Evolutionary conservation across 192 early-diverging fungal genomes (phyloP).

Genomic region (Podila minutissima): DNA sequence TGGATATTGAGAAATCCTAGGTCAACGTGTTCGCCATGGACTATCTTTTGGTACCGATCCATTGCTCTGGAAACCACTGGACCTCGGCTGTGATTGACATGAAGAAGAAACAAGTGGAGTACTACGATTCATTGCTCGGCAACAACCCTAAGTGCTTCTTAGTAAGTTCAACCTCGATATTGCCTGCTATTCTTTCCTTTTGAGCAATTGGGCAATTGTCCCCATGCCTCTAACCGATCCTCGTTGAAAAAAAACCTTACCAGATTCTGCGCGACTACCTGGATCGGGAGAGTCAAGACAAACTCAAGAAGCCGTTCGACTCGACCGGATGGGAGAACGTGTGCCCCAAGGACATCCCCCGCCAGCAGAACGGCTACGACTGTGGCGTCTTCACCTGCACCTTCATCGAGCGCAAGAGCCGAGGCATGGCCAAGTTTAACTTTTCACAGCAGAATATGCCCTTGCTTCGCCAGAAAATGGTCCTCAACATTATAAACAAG

Average conservation of each 20-base stretch:
- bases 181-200: background rate
- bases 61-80: conserved; percentile 68
- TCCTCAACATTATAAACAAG: conserved; percentile 74
- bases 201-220: no score
- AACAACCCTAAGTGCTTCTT: conserved; percentile 63
- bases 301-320: conserved; percentile 71
- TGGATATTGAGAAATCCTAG: background rate
- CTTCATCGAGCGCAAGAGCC: conserved; percentile 81
- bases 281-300: conserved; percentile 76
- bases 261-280: conserved; percentile 76
- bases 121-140: conserved; percentile 87
- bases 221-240: no score
- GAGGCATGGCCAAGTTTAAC: conserved; percentile 66
- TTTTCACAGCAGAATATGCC: conserved; percentile 83
- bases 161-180: conserved; percentile 20
- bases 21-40: conserved; percentile 83
- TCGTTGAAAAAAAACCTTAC: background rate
- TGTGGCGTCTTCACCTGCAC: conserved; percentile 95
- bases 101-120: conserved; percentile 69
- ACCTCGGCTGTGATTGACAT: conserved; percentile 56
- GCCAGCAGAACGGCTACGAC: conserved; percentile 90
- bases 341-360: conserved; percentile 75
- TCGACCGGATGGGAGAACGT: conserved; percentile 70
- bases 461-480: conserved; percentile 75
- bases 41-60: conserved; percentile 85